Conservation (phyloP, 495 filamentous ascomycete species). For the Lichina pygmaea region DNA sequence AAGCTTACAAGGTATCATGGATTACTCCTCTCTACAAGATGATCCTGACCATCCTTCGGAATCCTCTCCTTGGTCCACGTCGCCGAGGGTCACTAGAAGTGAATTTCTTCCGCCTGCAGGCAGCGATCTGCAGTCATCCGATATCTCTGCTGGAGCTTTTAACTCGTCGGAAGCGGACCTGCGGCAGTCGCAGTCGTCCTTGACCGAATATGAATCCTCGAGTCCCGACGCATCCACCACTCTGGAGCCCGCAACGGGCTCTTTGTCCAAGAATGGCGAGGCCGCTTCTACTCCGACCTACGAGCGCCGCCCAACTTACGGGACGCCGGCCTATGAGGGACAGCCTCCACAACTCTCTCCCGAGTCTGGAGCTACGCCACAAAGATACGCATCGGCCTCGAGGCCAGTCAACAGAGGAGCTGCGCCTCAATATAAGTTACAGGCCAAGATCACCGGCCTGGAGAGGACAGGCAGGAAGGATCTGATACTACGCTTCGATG, state of each 20-base stretch:
- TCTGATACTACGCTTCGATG: slow-evolving; percentile 82
- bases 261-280: slow-evolving; percentile 8
- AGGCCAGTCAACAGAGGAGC: slow-evolving; percentile 15
- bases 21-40: slow-evolving; percentile 52
- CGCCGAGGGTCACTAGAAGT: slow-evolving; percentile 34
- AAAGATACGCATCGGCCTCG: slow-evolving; percentile 19
- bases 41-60: slow-evolving; percentile 47
- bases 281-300: no score
- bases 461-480: slow-evolving; percentile 89
- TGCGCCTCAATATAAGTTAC: slow-evolving; percentile 50
- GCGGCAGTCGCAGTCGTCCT: not conserved
- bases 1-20: slow-evolving; percentile 24
- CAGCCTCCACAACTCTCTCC: slow-evolving; percentile 15
- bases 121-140: not conserved
- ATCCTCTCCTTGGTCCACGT: slow-evolving; percentile 54
- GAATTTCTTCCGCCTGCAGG: slow-evolving; percentile 19
- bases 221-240: not conserved
- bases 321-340: slow-evolving; percentile 14
- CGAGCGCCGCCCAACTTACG: slow-evolving; percentile 12
- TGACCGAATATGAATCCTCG: not conserved
- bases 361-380: slow-evolving; percentile 16
- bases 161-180: not conserved
- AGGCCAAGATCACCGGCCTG: slow-evolving; percentile 78
- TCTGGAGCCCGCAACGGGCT: slow-evolving; percentile 4
- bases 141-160: not conserved